phyloP scores from a whole-genome alignment of 2,329 filamentous ascomycete species.

The Hymenoscyphus occultus region DNA sequence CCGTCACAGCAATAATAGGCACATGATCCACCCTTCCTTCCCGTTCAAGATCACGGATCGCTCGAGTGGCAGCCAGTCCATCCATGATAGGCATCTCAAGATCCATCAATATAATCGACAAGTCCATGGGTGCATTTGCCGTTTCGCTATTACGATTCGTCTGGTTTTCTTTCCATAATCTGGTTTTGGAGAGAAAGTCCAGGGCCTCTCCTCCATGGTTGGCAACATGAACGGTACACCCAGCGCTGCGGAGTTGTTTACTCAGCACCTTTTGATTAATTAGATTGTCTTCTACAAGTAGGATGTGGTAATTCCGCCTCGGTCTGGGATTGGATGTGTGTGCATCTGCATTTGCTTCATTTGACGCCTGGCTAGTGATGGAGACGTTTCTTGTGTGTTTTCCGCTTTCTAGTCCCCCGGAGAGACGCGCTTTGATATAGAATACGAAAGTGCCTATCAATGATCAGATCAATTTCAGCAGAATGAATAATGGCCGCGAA shows the following conservation, averaged over 20 bases:
- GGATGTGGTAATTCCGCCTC: constrained; percentile 43
- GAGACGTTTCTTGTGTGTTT: constrained; percentile 24
- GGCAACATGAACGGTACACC: constrained; percentile 59
- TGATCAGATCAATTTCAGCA: background rate
- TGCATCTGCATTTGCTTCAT: background rate
- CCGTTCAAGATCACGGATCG: constrained; percentile 66
- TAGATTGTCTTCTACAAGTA: constrained; percentile 67
- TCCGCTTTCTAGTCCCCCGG: constrained; percentile 28
- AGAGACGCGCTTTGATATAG: constrained; percentile 48
- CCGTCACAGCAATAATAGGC: constrained; percentile 76
- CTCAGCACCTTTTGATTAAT: constrained; percentile 65
- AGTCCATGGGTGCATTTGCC: constrained; percentile 45
- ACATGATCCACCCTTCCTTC: constrained; percentile 63
- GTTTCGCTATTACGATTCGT: constrained; percentile 30
- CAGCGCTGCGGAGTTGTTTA: constrained; percentile 56
- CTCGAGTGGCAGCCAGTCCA: constrained; percentile 68
- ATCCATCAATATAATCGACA: constrained; percentile 74
- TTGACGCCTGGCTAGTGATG: background rate
- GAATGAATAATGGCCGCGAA: background rate
- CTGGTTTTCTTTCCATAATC: constrained; percentile 47
- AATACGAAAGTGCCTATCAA: constrained; percentile 64
- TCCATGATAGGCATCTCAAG: constrained; percentile 85
- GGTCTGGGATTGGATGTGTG: constrained; percentile 15
- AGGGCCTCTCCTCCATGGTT: constrained; percentile 64
- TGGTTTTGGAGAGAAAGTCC: constrained; percentile 53